These are phyloP conservation scores for Trametes meyenii DNA, from an alignment of 768 basidiomycete species.

Conservation along the genomic window DNA sequence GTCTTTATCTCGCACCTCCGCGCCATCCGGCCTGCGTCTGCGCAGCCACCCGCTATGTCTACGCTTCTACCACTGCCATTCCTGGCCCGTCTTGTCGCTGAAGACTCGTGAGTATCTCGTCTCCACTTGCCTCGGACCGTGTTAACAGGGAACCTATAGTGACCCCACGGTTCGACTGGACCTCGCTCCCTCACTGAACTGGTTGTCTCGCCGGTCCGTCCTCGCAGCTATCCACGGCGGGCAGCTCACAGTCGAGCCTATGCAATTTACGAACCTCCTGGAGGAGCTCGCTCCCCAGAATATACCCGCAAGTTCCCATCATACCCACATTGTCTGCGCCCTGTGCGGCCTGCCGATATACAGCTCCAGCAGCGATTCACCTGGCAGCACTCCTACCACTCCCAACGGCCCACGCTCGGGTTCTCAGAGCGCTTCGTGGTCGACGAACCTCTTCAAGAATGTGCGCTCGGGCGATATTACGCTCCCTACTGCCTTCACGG, in stretches of 20 bases:
- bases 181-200: slow-evolving; percentile 90
- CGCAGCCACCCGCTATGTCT: slow-evolving; percentile 65
- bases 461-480: slow-evolving; percentile 41
- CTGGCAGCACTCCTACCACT: slow-evolving; percentile 29
- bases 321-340: slow-evolving; percentile 68
- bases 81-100: slow-evolving; percentile 68
- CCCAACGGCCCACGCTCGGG: slow-evolving; percentile 38
- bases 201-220: slow-evolving; percentile 88
- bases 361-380: slow-evolving; percentile 35
- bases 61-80: slow-evolving; percentile 81
- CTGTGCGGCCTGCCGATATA: slow-evolving; percentile 72
- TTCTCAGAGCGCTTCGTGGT: slow-evolving; percentile 47
- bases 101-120: slow-evolving; percentile 75
- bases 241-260: slow-evolving; percentile 87
- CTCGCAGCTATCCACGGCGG: slow-evolving; percentile 84
- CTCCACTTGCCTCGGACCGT: not conserved
- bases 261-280: slow-evolving; percentile 62
- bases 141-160: slow-evolving; percentile 42
- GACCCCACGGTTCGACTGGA: slow-evolving; percentile 94
- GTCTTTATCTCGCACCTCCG: slow-evolving; percentile 79
- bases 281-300: slow-evolving; percentile 50
- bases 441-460: slow-evolving; percentile 63
- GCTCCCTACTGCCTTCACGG: slow-evolving; percentile 2
- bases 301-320: slow-evolving; percentile 48
- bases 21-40: slow-evolving; percentile 61